Percentiles rank a stretch among this genome's conserved stretches.
Conservation (phyloP, 2,329 filamentous ascomycete genomes). For the Cyanodermella asteris region DNA sequence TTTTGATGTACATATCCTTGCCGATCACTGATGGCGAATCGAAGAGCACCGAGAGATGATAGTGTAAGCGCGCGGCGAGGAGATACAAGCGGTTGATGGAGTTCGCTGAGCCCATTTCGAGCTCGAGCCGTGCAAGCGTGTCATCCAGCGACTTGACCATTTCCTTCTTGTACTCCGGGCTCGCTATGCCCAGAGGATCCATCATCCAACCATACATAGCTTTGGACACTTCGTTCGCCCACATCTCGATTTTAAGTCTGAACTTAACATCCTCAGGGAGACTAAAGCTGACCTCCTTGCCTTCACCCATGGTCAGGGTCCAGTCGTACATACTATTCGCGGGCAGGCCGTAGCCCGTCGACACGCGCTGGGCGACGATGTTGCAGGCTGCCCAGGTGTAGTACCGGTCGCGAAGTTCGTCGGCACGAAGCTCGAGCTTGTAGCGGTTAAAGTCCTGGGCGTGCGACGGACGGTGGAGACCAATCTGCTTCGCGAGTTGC, state of each 20-base stretch:
- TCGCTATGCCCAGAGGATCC: conserved; percentile 29
- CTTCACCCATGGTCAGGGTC: conserved; percentile 19
- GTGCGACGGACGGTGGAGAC: conserved; percentile 41
- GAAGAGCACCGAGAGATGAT: conserved; percentile 27
- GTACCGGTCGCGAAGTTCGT: conserved; percentile 41
- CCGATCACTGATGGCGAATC: conserved; percentile 23
- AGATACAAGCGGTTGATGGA: conserved; percentile 26
- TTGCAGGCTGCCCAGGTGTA: conserved; percentile 48
- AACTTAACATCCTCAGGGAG: conserved; percentile 29
- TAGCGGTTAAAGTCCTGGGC: conserved; percentile 33
- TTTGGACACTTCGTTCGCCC: conserved; percentile 34
- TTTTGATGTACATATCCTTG: conserved; percentile 23
- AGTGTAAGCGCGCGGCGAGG: conserved; percentile 23
- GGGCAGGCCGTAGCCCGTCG: conserved; percentile 47
- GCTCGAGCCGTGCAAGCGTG: background rate
- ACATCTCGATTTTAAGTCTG: conserved; percentile 34
- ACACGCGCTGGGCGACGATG: conserved; percentile 43
- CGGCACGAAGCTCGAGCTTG: conserved; percentile 31
- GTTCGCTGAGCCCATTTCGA: conserved; percentile 6
- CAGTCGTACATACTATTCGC: conserved; percentile 39
- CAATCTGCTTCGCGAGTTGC: conserved; percentile 45
- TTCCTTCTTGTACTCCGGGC: conserved; percentile 4
- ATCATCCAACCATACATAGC: conserved; percentile 33
- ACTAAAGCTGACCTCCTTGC: conserved; percentile 23
- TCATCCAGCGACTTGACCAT: background rate